Percentiles rank a stretch among this genome's conserved stretches.
phyloP scores from a whole-genome alignment of 225 moss, liverwort and hornwort species.

The Marchantia polymorpha region DNA sequence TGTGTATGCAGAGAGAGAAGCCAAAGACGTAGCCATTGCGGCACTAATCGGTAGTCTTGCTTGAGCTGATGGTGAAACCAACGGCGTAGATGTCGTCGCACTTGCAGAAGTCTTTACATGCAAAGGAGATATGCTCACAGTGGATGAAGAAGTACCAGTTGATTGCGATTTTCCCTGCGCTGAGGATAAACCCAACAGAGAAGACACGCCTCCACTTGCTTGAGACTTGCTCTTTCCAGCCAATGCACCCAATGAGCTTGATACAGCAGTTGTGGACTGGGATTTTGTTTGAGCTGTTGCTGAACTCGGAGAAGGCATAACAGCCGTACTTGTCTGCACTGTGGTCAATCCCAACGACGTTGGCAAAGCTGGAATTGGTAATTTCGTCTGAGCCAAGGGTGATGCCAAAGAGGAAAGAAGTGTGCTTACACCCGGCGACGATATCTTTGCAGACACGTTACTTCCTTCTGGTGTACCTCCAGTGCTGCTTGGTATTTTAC shows the following conservation, averaged over 20 bases:
- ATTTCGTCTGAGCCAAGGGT: neutral
- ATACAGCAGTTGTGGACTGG: neutral
- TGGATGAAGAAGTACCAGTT: neutral
- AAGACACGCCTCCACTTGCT: neutral
- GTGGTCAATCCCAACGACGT: slow-evolving; percentile 10
- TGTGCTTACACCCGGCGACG: neutral
- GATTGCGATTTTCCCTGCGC: neutral
- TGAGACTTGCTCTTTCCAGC: slow-evolving; percentile 1
- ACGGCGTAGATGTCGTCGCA: slow-evolving; percentile 8
- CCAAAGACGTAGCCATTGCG: neutral
- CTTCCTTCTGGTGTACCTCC: neutral
- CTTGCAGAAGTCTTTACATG: neutral
- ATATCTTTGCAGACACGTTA: neutral
- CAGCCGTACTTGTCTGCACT: neutral
- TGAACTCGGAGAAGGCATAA: slow-evolving; percentile 18
- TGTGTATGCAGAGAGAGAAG: neutral
- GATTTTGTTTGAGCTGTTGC: neutral
- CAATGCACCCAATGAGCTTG: neutral
- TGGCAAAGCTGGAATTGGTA: neutral
- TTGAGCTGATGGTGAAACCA: slow-evolving; percentile 9
- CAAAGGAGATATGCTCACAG: neutral
- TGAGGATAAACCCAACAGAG: neutral
- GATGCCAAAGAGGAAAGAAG: neutral
- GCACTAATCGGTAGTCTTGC: neutral
- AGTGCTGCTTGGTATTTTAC: neutral